Evolutionary conservation across 306 rosid species (phyloP).

Genomic region (Glycine tomentella): DNA sequence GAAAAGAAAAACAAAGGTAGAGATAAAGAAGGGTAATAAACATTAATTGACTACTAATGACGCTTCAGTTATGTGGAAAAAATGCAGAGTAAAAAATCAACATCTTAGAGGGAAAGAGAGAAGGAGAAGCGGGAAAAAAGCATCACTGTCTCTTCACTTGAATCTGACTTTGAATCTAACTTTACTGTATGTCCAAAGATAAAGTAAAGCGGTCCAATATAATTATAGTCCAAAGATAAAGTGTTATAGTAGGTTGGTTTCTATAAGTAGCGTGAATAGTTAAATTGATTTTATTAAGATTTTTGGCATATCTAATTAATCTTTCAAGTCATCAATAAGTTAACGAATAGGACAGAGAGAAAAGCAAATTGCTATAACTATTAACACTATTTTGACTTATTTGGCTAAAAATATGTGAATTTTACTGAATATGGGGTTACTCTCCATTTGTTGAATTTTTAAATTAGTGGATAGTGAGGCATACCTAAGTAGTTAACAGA

Average conservation of each 20-base stretch:
- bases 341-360: not conserved
- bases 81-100: not conserved
- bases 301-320: not conserved
- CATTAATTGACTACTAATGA: too few relatives aligned
- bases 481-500: too few relatives aligned
- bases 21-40: too few relatives aligned
- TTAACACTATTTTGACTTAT: not conserved
- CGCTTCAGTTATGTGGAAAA: not conserved
- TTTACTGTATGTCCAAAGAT: not conserved
- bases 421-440: not conserved
- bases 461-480: not conserved
- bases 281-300: not conserved
- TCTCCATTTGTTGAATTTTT: not conserved
- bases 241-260: not conserved
- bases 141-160: not conserved
- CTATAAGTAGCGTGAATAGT: not conserved
- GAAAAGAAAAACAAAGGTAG: too few relatives aligned
- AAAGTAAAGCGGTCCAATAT: not conserved
- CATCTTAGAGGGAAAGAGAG: not conserved
- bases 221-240: not conserved
- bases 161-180: constrained; percentile 1
- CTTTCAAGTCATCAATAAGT: not conserved
- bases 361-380: not conserved
- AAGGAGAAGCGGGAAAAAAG: not conserved
- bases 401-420: not conserved